Conservation (phyloP, 306 rosid genomes). For the Glycyrrhiza uralensis region DNA sequence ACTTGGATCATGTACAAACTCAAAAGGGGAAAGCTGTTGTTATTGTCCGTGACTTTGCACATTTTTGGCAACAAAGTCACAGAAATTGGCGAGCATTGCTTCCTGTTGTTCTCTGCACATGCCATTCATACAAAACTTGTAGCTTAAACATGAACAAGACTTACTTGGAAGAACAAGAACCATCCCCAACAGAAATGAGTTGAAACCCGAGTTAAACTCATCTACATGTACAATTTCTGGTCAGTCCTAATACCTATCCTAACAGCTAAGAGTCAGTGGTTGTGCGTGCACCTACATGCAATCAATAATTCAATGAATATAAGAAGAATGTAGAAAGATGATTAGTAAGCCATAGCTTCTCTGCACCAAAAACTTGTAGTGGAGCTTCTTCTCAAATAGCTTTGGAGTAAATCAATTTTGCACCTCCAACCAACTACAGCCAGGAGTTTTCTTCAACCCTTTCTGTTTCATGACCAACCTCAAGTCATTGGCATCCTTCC, state of each 20-base stretch:
- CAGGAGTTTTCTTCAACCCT: slow-evolving; percentile 55
- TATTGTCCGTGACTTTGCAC: not conserved
- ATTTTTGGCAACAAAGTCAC: not conserved
- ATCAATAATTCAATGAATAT: not conserved
- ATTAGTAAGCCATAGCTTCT: not conserved
- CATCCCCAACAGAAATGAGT: not conserved
- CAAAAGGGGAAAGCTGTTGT: not conserved
- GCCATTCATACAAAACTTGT: slow-evolving; percentile 3
- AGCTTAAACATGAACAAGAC: not conserved
- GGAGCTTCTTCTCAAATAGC: not conserved
- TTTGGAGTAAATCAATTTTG: slow-evolving; percentile 22
- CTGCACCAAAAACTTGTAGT: not conserved
- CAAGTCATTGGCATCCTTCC: slow-evolving; percentile 52
- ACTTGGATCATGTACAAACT: not conserved
- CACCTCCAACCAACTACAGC: slow-evolving; percentile 65
- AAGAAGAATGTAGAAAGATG: not conserved
- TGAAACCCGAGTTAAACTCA: not conserved
- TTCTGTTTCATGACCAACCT: slow-evolving; percentile 54
- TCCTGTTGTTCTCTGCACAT: not conserved
- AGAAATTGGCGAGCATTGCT: not conserved
- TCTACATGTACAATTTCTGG: slow-evolving; percentile 16
- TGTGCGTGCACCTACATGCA: not conserved
- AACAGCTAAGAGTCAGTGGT: not conserved
- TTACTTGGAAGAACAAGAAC: not conserved
- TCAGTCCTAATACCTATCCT: slow-evolving; percentile 10